Evolutionary conservation across 164 flowering plant species (phyloP).

Genomic region (Nymphaea colorata): DNA sequence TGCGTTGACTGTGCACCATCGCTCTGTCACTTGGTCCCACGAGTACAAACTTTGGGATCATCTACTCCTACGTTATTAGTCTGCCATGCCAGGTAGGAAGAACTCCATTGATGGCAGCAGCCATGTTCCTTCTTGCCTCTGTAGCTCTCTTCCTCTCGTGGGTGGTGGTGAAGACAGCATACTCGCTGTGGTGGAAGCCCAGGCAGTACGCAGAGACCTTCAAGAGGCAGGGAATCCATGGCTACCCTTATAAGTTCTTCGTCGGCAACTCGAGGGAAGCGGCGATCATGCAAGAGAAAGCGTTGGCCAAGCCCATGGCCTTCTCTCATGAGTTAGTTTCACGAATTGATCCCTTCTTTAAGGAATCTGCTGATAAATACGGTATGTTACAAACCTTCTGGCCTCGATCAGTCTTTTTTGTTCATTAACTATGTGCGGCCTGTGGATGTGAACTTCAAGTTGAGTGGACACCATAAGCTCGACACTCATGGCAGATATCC

Average conservation of each 20-base stretch:
- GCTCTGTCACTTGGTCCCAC: too few species aligned
- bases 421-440: too few species aligned
- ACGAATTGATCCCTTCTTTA: slow-evolving; percentile 8
- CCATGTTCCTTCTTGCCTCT: background rate
- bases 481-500: too few species aligned
- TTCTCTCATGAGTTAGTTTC: slow-evolving; percentile 14
- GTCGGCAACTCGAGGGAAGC: slow-evolving; percentile 8
- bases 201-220: slow-evolving; percentile 4
- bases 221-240: slow-evolving; percentile 9
- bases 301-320: slow-evolving; percentile 8
- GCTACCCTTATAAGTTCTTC: slow-evolving; percentile 8
- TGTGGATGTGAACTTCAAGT: too few species aligned
- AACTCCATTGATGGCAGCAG: background rate
- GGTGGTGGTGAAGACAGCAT: background rate
- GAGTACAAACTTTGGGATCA: too few species aligned
- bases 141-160: background rate
- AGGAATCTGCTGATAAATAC: slow-evolving; percentile 1
- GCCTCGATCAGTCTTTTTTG: too few species aligned
- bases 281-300: background rate
- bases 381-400: background rate
- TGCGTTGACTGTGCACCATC: too few species aligned
- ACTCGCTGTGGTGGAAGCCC: slow-evolving; percentile 8
- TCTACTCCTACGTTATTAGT: too few species aligned
- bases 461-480: too few species aligned
- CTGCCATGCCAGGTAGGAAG: too few species aligned